Percentiles rank a stretch among this genome's conserved stretches.
Conservation (phyloP, 108 stramenopile genomes). For the Stephanodiscus minutulus region DNA sequence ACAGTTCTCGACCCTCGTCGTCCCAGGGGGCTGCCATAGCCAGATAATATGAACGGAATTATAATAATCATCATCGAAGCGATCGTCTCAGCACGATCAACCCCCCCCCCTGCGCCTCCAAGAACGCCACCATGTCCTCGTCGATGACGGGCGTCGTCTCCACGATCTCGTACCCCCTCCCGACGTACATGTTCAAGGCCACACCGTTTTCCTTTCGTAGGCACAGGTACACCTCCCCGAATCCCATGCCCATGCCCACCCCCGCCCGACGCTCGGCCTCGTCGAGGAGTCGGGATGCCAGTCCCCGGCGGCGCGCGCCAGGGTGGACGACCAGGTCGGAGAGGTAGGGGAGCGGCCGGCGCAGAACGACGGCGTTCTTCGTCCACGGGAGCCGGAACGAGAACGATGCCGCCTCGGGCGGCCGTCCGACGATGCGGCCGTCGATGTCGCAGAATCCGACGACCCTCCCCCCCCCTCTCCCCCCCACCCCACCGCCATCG, state of each 20-base stretch:
- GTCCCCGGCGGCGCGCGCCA: neutral
- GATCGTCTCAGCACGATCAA: too few species aligned
- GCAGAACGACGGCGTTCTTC: neutral
- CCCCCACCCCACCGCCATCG: neutral
- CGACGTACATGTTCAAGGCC: neutral
- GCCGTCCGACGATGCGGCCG: neutral
- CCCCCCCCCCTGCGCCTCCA: too few species aligned
- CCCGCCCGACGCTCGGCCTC: neutral
- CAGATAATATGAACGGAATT: too few species aligned
- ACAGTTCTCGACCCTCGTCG: too few species aligned
- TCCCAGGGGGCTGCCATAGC: too few species aligned
- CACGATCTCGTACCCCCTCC: neutral
- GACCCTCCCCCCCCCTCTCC: neutral
- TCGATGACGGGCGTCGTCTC: too few species aligned
- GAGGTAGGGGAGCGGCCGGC: neutral
- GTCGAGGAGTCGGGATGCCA: neutral
- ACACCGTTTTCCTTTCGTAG: neutral
- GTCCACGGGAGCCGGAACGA: neutral
- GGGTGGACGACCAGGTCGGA: neutral
- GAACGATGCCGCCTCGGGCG: neutral
- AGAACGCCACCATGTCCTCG: too few species aligned
- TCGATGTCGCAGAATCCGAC: neutral
- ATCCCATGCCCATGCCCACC: neutral
- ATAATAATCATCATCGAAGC: too few species aligned
- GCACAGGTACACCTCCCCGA: neutral